Percentiles rank a stretch among this genome's conserved stretches.
Evolutionary conservation across 768 basidiomycete species (phyloP).

Genomic region (Hygrocybe coccinea): DNA sequence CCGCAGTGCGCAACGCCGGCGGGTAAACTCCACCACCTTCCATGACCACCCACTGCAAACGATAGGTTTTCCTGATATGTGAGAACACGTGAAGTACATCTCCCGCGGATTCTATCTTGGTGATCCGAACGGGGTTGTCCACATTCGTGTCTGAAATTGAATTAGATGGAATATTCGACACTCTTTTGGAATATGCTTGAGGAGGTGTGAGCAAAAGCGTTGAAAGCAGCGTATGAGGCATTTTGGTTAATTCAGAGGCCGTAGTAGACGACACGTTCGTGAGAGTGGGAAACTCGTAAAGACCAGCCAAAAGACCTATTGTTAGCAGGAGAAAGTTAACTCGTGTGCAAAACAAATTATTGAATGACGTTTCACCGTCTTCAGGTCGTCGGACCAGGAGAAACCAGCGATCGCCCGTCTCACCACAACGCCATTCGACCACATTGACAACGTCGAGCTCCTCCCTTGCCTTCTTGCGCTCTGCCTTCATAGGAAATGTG

Average conservation of each 20-base stretch:
- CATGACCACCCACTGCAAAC: slow-evolving; percentile 65
- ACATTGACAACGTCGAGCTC: slow-evolving; percentile 83
- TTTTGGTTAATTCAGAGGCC: slow-evolving; percentile 26
- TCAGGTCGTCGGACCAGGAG: slow-evolving; percentile 79
- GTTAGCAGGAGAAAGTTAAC: slow-evolving; percentile 6
- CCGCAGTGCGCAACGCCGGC: slow-evolving; percentile 30
- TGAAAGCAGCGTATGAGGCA: slow-evolving; percentile 35
- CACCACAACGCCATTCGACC: slow-evolving; percentile 63
- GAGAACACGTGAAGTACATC: slow-evolving; percentile 82
- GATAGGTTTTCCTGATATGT: slow-evolving; percentile 85
- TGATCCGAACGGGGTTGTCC: slow-evolving; percentile 30
- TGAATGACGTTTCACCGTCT: slow-evolving; percentile 50
- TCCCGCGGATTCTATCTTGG: slow-evolving; percentile 48
- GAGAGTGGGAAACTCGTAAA: slow-evolving; percentile 80
- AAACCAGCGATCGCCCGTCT: slow-evolving; percentile 50
- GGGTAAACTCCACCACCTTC: slow-evolving; percentile 45
- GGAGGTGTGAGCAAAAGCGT: slow-evolving; percentile 36
- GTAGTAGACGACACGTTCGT: slow-evolving; percentile 48
- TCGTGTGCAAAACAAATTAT: slow-evolving; percentile 11
- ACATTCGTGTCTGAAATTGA: background rate
- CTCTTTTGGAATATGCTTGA: background rate
- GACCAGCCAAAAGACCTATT: slow-evolving; percentile 81
- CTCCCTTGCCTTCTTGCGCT: slow-evolving; percentile 76
- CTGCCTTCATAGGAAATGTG: slow-evolving; percentile 81
- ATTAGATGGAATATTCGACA: background rate